phyloP scores from a whole-genome alignment of 768 basidiomycete species.

The Hysterangium stoloniferum region DNA sequence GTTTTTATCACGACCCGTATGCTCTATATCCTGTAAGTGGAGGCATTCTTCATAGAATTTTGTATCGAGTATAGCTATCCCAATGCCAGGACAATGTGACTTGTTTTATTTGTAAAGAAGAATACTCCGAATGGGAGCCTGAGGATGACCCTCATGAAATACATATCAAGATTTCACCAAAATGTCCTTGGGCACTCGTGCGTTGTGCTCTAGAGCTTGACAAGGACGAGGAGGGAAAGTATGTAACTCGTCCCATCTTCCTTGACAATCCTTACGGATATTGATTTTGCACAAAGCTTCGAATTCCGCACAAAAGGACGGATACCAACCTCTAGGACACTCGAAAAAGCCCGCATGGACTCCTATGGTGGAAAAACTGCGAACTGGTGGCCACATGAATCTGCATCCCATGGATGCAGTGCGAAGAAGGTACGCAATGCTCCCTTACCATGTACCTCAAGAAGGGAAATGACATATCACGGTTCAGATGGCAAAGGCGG shows the following conservation, averaged over 20 bases:
- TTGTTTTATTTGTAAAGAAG: slow-evolving; percentile 80
- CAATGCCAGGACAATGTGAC: slow-evolving; percentile 58
- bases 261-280: no score
- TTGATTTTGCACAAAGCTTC: slow-evolving; percentile 40
- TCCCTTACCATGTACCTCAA: not conserved
- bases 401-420: slow-evolving; percentile 52
- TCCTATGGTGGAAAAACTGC: slow-evolving; percentile 45
- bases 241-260: slow-evolving; percentile 21
- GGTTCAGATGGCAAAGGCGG: slow-evolving; percentile 77
- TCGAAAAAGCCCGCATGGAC: slow-evolving; percentile 66
- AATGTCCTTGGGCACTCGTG: slow-evolving; percentile 78
- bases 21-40: slow-evolving; percentile 18
- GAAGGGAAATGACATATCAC: slow-evolving; percentile 9
- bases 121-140: slow-evolving; percentile 77
- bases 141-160: slow-evolving; percentile 83
- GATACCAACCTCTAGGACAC: slow-evolving; percentile 53
- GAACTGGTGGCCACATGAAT: slow-evolving; percentile 63
- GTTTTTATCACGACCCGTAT: slow-evolving; percentile 78
- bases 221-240: slow-evolving; percentile 51
- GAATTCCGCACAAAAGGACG: slow-evolving; percentile 50
- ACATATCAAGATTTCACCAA: slow-evolving; percentile 35
- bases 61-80: not conserved
- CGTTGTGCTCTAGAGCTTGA: slow-evolving; percentile 63
- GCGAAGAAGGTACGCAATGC: slow-evolving; percentile 50
- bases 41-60: not conserved